Evolutionary conservation across 225 moss, liverwort and hornwort genomes (phyloP), one percentile per base, ranked within the genome.

Genomic region (Climacium dendroides): DNA sequence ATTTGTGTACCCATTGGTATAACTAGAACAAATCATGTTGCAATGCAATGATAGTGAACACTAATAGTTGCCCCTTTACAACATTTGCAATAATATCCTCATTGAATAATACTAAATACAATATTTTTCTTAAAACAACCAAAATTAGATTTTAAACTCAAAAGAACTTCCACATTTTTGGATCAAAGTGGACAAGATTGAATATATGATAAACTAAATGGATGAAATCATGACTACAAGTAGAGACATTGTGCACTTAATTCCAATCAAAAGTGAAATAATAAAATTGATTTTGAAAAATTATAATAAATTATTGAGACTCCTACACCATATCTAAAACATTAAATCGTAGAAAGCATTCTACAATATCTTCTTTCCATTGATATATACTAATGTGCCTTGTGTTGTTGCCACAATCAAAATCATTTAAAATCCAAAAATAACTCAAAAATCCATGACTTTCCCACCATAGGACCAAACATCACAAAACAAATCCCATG

Each of bases 141-240:
- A 5, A 7, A 74, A 48, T 0, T 1, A 0, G 1, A 30, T 73
- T 32, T 4, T 7, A 4, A 73, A 19, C 0, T 30, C 4, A 73
- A 48, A 18, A 47, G 7, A 32, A 7, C 5, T 7, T 48, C 0
- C 1, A 19, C 7, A 48, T 12, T 32, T n/a, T 48, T 12, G 3
- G 17, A 43, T 20, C 6, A 37, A 66, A 65, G 37, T 37, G 37
- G 37, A 7, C 7, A 23, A 37, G 23, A 48, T 19, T 47, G 19
- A 73, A 29, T 29, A 29, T 11, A 47, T 29, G 17, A 30, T 10
- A 4, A 47, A 18, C 11, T 4, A 29, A 47, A 73, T 32, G 26
- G 43, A 70, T 41, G 43, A 25, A 25, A 70, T 70, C 1, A 3
- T 25, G 15, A 25, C 3, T 25, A 25, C 15, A 70, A 41, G 5